Conservation (phyloP, 2,329 filamentous ascomycete species). For the Neoascochyta sp. region DNA sequence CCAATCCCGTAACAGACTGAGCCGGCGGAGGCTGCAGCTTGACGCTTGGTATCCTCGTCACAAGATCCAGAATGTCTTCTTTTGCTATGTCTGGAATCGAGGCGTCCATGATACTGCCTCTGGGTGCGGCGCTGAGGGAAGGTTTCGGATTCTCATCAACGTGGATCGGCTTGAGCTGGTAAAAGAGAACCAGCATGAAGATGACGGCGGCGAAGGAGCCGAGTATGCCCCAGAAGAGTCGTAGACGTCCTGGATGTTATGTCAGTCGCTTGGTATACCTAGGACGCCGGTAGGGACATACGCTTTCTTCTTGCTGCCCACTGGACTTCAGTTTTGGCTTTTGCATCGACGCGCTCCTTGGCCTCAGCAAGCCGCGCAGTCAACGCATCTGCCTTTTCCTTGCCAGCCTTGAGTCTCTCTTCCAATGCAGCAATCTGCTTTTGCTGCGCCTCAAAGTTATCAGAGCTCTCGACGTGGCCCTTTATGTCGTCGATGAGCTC, state of each 20-base stretch:
- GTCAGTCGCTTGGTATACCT: conserved; percentile 8
- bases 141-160: conserved; percentile 5
- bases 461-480: conserved; percentile 58
- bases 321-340: conserved; percentile 63
- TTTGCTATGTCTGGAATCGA: conserved; percentile 34
- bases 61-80: conserved; percentile 26
- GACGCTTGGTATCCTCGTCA: conserved; percentile 4
- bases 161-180: conserved; percentile 26
- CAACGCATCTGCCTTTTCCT: conserved; percentile 57
- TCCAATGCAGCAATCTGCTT: conserved; percentile 60
- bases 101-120: conserved; percentile 22
- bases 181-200: conserved; percentile 44
- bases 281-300: conserved; percentile 11
- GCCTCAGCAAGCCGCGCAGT: conserved; percentile 63
- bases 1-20: conserved; percentile 1
- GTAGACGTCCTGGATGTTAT: conserved; percentile 48
- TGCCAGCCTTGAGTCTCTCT: conserved; percentile 57
- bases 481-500: conserved; percentile 59
- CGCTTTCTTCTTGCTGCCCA: conserved; percentile 61
- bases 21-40: conserved; percentile 5
- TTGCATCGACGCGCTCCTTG: conserved; percentile 60
- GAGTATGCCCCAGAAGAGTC: conserved; percentile 60
- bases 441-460: conserved; percentile 63
- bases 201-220: conserved; percentile 45
- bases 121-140: conserved; percentile 14